These are phyloP conservation scores for Acer yangbiense DNA, from an alignment of 345 rosid genomes.

Conservation along the genomic window DNA sequence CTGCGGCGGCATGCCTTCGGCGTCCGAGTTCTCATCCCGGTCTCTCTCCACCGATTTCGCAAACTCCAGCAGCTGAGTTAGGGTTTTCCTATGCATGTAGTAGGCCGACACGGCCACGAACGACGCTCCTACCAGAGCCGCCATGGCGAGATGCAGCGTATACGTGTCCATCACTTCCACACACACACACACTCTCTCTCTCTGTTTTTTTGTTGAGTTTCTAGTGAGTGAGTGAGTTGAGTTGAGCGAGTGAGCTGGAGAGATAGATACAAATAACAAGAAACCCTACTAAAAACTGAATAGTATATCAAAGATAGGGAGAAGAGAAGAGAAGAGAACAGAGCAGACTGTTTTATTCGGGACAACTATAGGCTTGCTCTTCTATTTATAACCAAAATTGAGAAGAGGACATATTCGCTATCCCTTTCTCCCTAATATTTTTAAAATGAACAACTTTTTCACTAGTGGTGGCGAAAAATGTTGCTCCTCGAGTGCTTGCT, in stretches of 20 bases:
- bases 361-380: background rate
- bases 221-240: background rate
- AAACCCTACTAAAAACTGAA: conserved; percentile 23
- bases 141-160: conserved; percentile 81
- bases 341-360: conserved; percentile 12
- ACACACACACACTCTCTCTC: background rate
- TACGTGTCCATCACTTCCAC: conserved; percentile 62
- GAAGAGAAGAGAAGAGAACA: background rate
- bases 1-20: conserved; percentile 45
- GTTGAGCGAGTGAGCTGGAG: background rate
- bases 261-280: background rate
- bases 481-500: background rate
- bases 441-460: background rate
- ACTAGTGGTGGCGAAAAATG: background rate
- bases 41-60: conserved; percentile 79
- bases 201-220: background rate
- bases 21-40: conserved; percentile 49
- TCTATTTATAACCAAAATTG: conserved; percentile 30
- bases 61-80: conserved; percentile 85
- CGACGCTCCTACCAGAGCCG: conserved; percentile 98
- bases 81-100: conserved; percentile 92
- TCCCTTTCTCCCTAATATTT: background rate
- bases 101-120: conserved; percentile 90
- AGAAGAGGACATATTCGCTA: background rate
- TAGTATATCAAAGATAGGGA: background rate